Base-by-base conservation (phyloP, 1,284 basidiomycete species). In the Tilletia walkeri region DNA sequence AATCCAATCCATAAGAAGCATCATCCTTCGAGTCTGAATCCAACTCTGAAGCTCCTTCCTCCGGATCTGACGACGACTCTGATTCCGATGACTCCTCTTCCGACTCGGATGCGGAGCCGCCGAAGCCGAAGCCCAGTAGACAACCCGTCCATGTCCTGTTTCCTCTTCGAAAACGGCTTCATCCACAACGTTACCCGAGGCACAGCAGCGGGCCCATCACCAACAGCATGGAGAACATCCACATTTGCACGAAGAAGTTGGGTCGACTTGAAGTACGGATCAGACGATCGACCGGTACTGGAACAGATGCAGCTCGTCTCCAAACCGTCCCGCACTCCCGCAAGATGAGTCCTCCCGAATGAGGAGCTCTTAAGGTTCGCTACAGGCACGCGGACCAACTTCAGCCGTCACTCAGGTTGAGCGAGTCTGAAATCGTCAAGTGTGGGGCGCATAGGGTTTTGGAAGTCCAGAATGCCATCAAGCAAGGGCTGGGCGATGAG, bases 111-210 rank as follows among this genome's bases (percentile, higher is more conserved):
- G 9, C 67, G 65, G 70, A 54, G 66, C 48, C 45, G 66, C 54
- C 54, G 4, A 12, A 20, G 54, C 24, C 38, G 59, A 38, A 59
- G 30, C 79, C 91, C 88, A 50, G 90, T 88, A 54, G 92, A 93
- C 85, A 93, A 93, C 78, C 87, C 92, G 67, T 91, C 89, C 71
- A 90, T 94, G 75, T 88, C 92, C 75, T 89, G 89, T 76, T 92
- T 95, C 77, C 90, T 95, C 75, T 88, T 94, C 69, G 91, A 92
- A 61, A 86, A 91, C 16, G 94, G 94, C 69, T 94, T 95, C 85
- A 85, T 95, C 79, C 89, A 90, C 68, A 90, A 88, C 78, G 78
- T 95, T 65, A 90, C 91, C 0, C 89, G 92, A 14, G 94, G 94
- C 5, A 93, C 92, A 10, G 85, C 88, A 67, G 85, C 88, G 3